Evolutionary conservation across 441 rosid species (phyloP), one percentile per base, ranked within the genome.

Genomic region (Corymbia citriodora): DNA sequence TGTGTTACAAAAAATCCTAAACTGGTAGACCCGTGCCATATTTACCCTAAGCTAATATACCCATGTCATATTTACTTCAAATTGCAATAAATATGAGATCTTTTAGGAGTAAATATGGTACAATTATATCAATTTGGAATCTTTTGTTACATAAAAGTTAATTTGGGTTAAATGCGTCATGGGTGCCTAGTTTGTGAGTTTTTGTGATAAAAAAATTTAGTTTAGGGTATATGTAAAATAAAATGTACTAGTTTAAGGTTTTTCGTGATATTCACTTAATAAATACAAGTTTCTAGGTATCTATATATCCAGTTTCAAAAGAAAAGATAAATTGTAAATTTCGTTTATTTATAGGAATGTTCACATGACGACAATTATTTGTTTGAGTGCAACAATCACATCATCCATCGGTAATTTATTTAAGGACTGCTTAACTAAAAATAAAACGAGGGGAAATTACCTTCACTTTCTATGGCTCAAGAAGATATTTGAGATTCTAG

Each of bases 11-110:
- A 70, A 68, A 31, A 18, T 33, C 31, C 11, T 70, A 18, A 33
- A 33, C 0, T 5, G 8, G 12, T 72, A 18, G 0, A 17, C 0
- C 2, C 3, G 2, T 0, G 3, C 0, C 11, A 17, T 10, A 5
- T 33, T 70, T 33, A 33, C 19, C 2, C 6, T 17, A 8, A 68
- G 17, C 3, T 9, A 17, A 31, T 2, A 31, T 68, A 9, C 7
- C 7, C 7, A 0, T 68, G 12, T 9, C 6, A 0, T 6, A 31
- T 15, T 68, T 70, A 70, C 13, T 0, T 17, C 0, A 70, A 31
- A 70, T 4, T 2, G 23, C 8, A 9, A 33, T 68, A 68, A 68
- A 31, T n/a, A 0, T 31, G 23, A 5, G 79, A 68, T 68, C 7
- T 65, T 65, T n/a, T 7, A n/a, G n/a, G n/a, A n/a, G n/a, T n/a